Base-by-base conservation (phyloP, 2,329 filamentous ascomycete species). In the Cercospora nicotianae region DNA sequence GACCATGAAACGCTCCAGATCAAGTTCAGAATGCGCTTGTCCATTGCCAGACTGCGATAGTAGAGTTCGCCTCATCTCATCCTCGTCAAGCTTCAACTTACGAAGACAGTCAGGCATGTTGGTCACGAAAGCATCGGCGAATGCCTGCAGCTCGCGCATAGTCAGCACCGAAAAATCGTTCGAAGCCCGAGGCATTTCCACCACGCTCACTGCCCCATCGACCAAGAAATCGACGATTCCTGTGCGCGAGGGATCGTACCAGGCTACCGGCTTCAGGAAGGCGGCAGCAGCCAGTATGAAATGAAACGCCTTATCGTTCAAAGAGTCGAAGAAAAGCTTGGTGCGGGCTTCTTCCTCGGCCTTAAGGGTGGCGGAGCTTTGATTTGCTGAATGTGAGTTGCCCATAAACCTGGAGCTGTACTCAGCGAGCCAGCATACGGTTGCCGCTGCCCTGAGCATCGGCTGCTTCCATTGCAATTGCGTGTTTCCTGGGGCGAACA, bases 21-120 rank as follows among this genome's bases (percentile, higher is more conserved):
- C 86, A 33, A 85, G 74, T 13, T 82, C 81, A 48, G 81, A 81
- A 20, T 82, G 80, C 30, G 70, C 67, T 5, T 68, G 63, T 26
- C 73, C 72, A 39, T 74, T 71, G 6, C 71, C 60, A 1, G 72
- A 70, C 61, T 79, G 80, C 26, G 81, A 80, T 57, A 81, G 81
- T 45, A 82, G 75, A 60, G 80, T 81, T 70, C 81, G 81, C 72
- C 92, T 86, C 77, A 96, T 93, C 72, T 95, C 91, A 75, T 98
- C 94, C 79, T 98, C 94, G 68, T 97, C 93, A 1, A 89, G 87
- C 70, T 94, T 92, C 31, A 98, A 83, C 78, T 89, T 92, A 64
- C 94, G 89, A 55, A 99, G 85, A 3, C 95, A 90, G 80, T 98
- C 94, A 0, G 95, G 95, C 82, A 98, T 91, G 76, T 99, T 97